These are phyloP conservation scores for Boeremia lycopersici DNA, from an alignment of 2,329 filamentous ascomycete genomes.

Conservation along the genomic window DNA sequence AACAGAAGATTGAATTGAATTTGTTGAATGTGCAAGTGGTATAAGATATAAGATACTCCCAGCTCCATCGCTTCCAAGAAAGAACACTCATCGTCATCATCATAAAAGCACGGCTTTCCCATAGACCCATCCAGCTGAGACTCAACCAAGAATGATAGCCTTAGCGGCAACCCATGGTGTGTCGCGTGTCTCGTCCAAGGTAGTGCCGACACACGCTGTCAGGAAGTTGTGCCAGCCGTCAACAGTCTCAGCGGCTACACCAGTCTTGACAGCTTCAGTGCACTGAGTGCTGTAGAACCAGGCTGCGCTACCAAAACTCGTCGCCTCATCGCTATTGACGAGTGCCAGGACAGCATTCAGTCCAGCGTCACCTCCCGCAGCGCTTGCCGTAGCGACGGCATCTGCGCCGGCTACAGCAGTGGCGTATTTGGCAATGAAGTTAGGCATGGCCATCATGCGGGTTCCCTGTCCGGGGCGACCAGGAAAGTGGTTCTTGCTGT, in stretches of 20 bases:
- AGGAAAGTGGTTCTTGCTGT: conserved; percentile 70
- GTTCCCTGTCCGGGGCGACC: conserved; percentile 74
- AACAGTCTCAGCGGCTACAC: conserved; percentile 54
- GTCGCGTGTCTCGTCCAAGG: conserved; percentile 52
- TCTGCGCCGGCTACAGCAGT: conserved; percentile 49
- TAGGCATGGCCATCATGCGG: conserved; percentile 66
- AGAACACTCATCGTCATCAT: not conserved
- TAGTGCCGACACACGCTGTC: conserved; percentile 59
- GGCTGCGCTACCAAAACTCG: conserved; percentile 63
- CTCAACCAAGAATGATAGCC: conserved; percentile 17
- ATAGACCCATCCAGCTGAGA: not conserved
- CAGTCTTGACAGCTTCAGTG: conserved; percentile 48
- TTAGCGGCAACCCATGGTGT: conserved; percentile 58
- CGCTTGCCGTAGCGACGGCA: conserved; percentile 38
- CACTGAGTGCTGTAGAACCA: conserved; percentile 68
- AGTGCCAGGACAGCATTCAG: conserved; percentile 56
- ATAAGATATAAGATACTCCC: not conserved
- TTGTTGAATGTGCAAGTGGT: not conserved
- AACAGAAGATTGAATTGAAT: not conserved
- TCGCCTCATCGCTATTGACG: conserved; percentile 53
- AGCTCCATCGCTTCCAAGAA: conserved; percentile 2
- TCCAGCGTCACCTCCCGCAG: conserved; percentile 42
- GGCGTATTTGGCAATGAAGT: conserved; percentile 63
- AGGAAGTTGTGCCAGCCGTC: conserved; percentile 62
- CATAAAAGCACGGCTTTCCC: not conserved